These are phyloP conservation scores for Zygoascus ofunaensis DNA, from an alignment of 805 yeast genomes.

Conservation along the genomic window DNA sequence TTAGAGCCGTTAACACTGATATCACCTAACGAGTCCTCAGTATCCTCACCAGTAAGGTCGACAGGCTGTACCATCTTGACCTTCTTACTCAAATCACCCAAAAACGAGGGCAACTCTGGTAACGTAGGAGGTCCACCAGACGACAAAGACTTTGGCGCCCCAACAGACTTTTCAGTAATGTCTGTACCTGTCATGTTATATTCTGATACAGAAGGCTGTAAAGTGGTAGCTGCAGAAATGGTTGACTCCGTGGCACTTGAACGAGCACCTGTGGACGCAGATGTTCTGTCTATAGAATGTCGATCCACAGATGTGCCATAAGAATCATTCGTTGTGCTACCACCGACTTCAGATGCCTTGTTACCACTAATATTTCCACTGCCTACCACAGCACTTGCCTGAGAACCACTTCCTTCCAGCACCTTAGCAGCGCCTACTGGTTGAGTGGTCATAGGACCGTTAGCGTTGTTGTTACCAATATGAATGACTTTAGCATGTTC, in stretches of 20 bases:
- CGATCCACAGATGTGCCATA: too few relatives aligned
- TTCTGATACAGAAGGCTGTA: too few relatives aligned
- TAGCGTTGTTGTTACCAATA: conserved; percentile 11
- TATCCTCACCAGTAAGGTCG: conserved; percentile 1
- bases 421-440: neutral
- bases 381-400: too few relatives aligned
- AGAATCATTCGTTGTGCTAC: neutral
- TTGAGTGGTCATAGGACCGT: neutral
- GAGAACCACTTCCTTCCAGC: too few relatives aligned
- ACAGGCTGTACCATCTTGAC: neutral
- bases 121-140: neutral
- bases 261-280: too few relatives aligned
- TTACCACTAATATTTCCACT: too few relatives aligned
- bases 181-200: too few relatives aligned
- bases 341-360: neutral
- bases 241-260: too few relatives aligned
- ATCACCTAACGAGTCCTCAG: neutral
- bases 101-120: conserved; percentile 5
- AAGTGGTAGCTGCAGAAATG: too few relatives aligned
- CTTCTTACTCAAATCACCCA: conserved; percentile 10
- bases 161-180: too few relatives aligned
- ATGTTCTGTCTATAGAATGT: too few relatives aligned
- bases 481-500: conserved; percentile 20
- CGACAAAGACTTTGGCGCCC: too few relatives aligned
- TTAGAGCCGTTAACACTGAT: neutral